Conservation (phyloP, 345 rosid species). For the Eucalyptus marginata region DNA sequence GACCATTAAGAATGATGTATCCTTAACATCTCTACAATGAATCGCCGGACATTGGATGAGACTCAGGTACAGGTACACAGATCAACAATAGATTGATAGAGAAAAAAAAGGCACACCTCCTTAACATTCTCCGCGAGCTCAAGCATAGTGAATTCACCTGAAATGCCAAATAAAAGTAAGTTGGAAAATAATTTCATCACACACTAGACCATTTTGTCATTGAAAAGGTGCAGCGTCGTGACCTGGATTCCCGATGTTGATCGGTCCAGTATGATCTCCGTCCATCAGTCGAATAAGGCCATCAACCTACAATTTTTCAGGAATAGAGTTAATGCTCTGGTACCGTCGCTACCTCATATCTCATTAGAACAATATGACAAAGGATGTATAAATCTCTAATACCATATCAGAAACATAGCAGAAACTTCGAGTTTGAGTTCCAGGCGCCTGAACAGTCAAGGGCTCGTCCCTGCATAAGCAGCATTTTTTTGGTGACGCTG, state of each 20-base stretch:
- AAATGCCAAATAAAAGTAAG: neutral
- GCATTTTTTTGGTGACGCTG: neutral
- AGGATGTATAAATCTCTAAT: neutral
- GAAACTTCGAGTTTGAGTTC: constrained; percentile 90
- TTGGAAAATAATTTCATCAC: neutral
- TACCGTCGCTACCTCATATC: neutral
- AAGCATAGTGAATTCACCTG: constrained; percentile 82
- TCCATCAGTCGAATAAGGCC: constrained; percentile 90
- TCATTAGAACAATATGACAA: neutral
- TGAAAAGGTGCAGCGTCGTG: neutral
- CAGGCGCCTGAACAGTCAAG: constrained; percentile 79
- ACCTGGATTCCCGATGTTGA: constrained; percentile 87
- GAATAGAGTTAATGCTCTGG: neutral
- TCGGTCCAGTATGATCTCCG: constrained; percentile 79
- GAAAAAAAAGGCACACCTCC: constrained; percentile 37
- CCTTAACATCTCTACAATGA: neutral
- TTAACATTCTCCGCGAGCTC: constrained; percentile 86
- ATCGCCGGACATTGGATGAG: neutral
- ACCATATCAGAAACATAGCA: constrained; percentile 95
- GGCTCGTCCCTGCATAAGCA: constrained; percentile 47
- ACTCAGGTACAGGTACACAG: neutral
- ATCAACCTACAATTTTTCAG: constrained; percentile 38
- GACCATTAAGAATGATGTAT: neutral
- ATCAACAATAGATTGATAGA: neutral
- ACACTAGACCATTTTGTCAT: neutral